phyloP scores from a whole-genome alignment of 331 rosid species.

The Quercus lobata region DNA sequence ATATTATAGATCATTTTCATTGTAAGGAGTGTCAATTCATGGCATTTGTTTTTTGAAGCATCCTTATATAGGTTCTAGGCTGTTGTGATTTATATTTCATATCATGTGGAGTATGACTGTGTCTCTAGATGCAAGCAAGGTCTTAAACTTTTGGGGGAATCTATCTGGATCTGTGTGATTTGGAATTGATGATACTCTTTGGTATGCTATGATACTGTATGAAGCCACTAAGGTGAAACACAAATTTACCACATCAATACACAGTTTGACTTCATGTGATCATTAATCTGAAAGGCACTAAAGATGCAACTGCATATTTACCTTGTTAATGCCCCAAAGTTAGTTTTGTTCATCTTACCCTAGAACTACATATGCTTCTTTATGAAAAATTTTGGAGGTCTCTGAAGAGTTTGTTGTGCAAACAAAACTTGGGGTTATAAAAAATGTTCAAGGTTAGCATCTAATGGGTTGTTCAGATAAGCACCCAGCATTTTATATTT shows the following conservation, averaged over 20 bases:
- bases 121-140: not conserved
- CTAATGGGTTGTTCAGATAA: not conserved
- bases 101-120: not conserved
- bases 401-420: too few relatives aligned
- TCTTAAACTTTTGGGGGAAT: not conserved
- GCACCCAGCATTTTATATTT: not conserved
- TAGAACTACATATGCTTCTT: not conserved
- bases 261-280: not conserved
- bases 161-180: not conserved
- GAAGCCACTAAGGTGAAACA: not conserved
- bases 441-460: not conserved
- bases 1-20: not conserved
- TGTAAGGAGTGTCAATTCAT: not conserved
- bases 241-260: not conserved
- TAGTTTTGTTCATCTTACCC: not conserved
- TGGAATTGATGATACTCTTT: not conserved
- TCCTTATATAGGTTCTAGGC: too few relatives aligned
- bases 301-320: not conserved
- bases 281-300: not conserved
- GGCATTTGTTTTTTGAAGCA: too few relatives aligned
- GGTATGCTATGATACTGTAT: not conserved
- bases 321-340: not conserved
- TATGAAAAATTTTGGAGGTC: too few relatives aligned
- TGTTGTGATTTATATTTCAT: not conserved
- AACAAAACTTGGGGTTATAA: too few relatives aligned